phyloP scores from a whole-genome alignment of 257 asterid species.

The Solanum etuberosum region DNA sequence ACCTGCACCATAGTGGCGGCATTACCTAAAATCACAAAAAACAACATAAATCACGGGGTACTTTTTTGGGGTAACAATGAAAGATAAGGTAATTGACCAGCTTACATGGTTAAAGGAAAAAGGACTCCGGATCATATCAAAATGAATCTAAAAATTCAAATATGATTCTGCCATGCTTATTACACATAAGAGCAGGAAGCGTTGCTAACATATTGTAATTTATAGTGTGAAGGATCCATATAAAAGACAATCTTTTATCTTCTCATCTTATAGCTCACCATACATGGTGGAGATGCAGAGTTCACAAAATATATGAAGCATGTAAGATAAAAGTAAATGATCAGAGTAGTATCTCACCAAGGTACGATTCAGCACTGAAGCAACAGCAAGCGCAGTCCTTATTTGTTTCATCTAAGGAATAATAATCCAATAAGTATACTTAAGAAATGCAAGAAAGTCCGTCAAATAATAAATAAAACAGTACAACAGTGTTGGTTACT shows the following conservation, averaged over 20 bases:
- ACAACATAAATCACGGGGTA: slow-evolving; percentile 16
- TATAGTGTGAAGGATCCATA: neutral
- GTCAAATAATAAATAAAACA: neutral
- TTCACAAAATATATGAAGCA: neutral
- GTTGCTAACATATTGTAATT: neutral
- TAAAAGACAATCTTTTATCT: neutral
- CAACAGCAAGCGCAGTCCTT: slow-evolving; percentile 91
- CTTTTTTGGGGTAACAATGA: neutral
- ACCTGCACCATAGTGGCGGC: slow-evolving; percentile 99
- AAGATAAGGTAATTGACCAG: neutral
- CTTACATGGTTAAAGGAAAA: neutral
- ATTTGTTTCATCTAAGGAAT: slow-evolving; percentile 76
- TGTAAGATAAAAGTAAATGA: neutral
- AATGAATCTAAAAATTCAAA: slow-evolving; percentile 3
- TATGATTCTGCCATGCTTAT: neutral
- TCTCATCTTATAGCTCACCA: neutral
- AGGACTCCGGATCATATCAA: neutral
- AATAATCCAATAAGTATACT: slow-evolving; percentile 1
- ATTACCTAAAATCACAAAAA: slow-evolving; percentile 88
- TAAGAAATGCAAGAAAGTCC: neutral
- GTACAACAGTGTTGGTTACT: neutral
- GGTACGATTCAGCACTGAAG: slow-evolving; percentile 82
- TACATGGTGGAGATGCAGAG: neutral
- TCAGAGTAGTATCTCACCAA: slow-evolving; percentile 45
- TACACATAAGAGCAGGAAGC: neutral